These are phyloP conservation scores for Neofusicoccum sp. DNA, from an alignment of 2,329 filamentous ascomycete genomes.

Conservation along the genomic window DNA sequence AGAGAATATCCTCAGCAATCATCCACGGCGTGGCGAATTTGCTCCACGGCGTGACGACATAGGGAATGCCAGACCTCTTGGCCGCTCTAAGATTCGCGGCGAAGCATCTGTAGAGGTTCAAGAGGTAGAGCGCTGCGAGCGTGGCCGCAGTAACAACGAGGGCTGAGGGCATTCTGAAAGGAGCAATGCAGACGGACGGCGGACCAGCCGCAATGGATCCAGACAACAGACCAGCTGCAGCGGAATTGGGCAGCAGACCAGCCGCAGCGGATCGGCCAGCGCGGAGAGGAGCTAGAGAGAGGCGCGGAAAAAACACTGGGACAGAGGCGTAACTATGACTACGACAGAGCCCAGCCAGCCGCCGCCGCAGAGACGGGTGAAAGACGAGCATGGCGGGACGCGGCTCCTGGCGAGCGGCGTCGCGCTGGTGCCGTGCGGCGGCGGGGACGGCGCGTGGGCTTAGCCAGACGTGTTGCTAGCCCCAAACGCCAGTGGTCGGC, in stretches of 20 bases:
- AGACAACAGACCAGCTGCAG: too few relatives aligned
- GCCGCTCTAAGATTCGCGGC: constrained; percentile 46
- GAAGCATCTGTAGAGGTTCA: constrained; percentile 40
- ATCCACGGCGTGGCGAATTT: constrained; percentile 60
- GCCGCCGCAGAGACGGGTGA: background rate
- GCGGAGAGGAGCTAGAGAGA: background rate
- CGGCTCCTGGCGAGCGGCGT: too few relatives aligned
- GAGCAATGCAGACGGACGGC: background rate
- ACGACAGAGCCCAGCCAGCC: background rate
- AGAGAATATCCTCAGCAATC: constrained; percentile 56
- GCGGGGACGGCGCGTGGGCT: too few relatives aligned
- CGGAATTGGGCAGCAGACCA: background rate
- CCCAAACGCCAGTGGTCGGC: constrained; percentile 7
- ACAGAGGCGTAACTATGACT: background rate
- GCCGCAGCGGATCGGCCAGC: background rate
- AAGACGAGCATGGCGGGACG: background rate
- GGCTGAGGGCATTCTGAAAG: constrained; percentile 29
- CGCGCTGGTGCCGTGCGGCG: background rate
- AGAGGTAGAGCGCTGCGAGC: constrained; percentile 38
- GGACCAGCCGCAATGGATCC: background rate
- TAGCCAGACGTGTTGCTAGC: background rate
- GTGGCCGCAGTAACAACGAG: constrained; percentile 31
- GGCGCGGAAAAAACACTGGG: background rate
- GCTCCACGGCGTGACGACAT: constrained; percentile 45
- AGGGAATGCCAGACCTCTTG: constrained; percentile 50